phyloP scores from a whole-genome alignment of 352 stramenopile genomes.

The Phytophthora fragariae region DNA sequence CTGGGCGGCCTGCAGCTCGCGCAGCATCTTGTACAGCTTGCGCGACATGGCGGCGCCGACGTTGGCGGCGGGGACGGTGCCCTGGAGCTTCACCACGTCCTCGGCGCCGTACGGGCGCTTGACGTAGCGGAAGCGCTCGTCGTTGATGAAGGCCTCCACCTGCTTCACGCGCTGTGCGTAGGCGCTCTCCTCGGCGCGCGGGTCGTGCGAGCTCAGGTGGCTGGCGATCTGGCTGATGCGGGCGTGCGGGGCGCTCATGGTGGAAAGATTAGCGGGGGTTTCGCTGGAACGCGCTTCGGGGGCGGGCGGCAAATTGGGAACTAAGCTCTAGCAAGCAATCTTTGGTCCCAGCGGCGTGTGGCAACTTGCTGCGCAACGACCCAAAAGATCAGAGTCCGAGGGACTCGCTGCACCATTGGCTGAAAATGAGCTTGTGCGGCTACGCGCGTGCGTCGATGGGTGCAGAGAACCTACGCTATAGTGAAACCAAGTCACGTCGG shows the following conservation, averaged over 20 bases:
- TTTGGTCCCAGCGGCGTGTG: slow-evolving; percentile 10
- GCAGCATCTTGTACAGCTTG: slow-evolving; percentile 91
- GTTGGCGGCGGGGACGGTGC: slow-evolving; percentile 62
- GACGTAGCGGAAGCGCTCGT: slow-evolving; percentile 82
- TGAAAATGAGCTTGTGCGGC: slow-evolving; percentile 23
- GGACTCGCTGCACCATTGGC: slow-evolving; percentile 36
- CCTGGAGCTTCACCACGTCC: slow-evolving; percentile 90
- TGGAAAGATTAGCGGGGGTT: not conserved
- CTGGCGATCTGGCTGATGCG: slow-evolving; percentile 80
- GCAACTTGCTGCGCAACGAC: not conserved
- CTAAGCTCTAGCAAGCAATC: slow-evolving; percentile 38
- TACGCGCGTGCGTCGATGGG: slow-evolving; percentile 74
- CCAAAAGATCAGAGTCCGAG: slow-evolving; percentile 31
- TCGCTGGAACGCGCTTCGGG: slow-evolving; percentile 27
- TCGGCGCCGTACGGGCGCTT: slow-evolving; percentile 82
- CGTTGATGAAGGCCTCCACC: slow-evolving; percentile 72
- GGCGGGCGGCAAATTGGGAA: slow-evolving; percentile 56
- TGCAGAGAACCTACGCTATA: slow-evolving; percentile 31
- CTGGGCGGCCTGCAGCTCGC: slow-evolving; percentile 76
- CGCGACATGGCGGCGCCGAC: slow-evolving; percentile 62
- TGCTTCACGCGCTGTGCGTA: slow-evolving; percentile 79
- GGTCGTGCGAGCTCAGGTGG: slow-evolving; percentile 69
- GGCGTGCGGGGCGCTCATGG: slow-evolving; percentile 67
- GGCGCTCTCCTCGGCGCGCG: slow-evolving; percentile 64
- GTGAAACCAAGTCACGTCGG: slow-evolving; percentile 23